Base-by-base conservation (phyloP, 495 filamentous ascomycete species). In the Podospora australis region DNA sequence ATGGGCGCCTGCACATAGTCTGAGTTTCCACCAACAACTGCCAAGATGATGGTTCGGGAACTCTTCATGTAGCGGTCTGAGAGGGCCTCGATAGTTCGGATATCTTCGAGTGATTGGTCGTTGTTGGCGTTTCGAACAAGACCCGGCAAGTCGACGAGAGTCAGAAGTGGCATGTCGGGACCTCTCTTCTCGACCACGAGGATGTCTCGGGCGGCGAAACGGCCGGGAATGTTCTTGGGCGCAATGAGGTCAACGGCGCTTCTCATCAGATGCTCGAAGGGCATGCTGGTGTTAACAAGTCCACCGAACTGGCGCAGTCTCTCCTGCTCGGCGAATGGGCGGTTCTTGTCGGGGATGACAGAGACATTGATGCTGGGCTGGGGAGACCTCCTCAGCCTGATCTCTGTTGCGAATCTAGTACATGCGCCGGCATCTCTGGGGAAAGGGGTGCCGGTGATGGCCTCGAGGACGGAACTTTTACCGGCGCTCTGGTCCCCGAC, bases 401-500 rank as follows among this genome's bases (percentile, higher is more conserved):
- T 77, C 54, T 88, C 82, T 0, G 80, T 87, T 2, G 83, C 78
- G 48, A 86, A 86, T 0, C 81, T 71, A 0, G 84, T 88, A 59
- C 84, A 87, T 0, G 81, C 56, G 38, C 74, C 79, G 45, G 78
- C 76, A 34, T 82, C 77, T n/a, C 72, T 57, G 0, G 84, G 82
- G 49, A 89, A 88, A 0, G 78, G 76, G 13, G 87, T 78, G 30
- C 80, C 75, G 0, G 83, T 82, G 39, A 91, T 78, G 0, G 82
- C 84, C 64, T 88, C 83, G 0, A 89, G 74, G 0, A 89, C 82
- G 0, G 83, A 88, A 55, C 80, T 84, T 53, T 88, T 89, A 2
- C 86, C 85, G 9, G 78, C 75, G 0, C 80, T 84, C 52, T 87
- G 83, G 56, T 84, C 78, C 1, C 85, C 84, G 48, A 82, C 82